These are phyloP conservation scores for Hordeum pubiflorum DNA, from an alignment of 202 grass and related monocot genomes.

Conservation along the genomic window DNA sequence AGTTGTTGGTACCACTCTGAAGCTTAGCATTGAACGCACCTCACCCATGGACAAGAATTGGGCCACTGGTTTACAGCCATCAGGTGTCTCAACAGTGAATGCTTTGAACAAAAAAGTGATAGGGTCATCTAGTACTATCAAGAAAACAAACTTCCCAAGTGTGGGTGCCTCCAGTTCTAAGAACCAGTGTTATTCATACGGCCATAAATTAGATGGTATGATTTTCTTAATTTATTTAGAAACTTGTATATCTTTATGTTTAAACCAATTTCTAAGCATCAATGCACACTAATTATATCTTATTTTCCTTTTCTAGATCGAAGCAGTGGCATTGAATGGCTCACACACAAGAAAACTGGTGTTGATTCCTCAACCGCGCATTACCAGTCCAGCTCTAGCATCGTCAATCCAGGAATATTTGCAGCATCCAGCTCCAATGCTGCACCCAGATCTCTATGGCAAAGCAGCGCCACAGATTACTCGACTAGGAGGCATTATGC, in stretches of 20 bases:
- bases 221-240: conserved; percentile 2
- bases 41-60: conserved; percentile 26
- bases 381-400: conserved; percentile 14
- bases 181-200: conserved; percentile 24
- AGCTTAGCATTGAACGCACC: conserved; percentile 23
- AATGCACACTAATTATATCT: conserved; percentile 2
- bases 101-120: conserved; percentile 31
- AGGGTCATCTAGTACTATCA: conserved; percentile 18
- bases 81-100: neutral
- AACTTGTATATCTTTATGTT: neutral
- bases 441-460: conserved; percentile 17
- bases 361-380: conserved; percentile 9
- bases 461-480: conserved; percentile 17
- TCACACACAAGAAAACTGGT: conserved; percentile 24
- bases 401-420: conserved; percentile 8
- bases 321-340: conserved; percentile 21
- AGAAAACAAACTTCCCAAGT: conserved; percentile 25
- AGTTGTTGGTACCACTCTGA: conserved; percentile 10
- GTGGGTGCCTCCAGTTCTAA: conserved; percentile 12
- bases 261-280: conserved; percentile 14
- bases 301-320: conserved; percentile 22
- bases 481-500: neutral
- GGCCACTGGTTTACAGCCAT: conserved; percentile 27
- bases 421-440: conserved; percentile 21
- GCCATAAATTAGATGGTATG: conserved; percentile 32